A percentile compares a stretch with the other conserved stretches of the same genome.
Evolutionary conservation across 345 rosid species (phyloP).

Genomic region (Noccaea caerulescens): DNA sequence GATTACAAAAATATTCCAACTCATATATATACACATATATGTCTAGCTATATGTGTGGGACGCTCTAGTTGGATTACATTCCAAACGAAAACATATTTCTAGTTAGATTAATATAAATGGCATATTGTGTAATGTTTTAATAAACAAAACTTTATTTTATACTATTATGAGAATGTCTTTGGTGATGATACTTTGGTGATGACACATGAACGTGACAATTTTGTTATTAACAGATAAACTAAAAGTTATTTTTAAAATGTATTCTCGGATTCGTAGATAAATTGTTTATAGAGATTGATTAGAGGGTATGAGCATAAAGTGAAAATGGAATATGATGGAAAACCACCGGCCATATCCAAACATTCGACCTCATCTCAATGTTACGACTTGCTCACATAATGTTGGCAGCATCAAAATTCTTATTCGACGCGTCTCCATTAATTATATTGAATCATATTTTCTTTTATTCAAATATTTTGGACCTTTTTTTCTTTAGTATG

Average conservation of each 20-base stretch:
- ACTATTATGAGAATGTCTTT: too few relatives aligned
- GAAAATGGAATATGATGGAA: slow-evolving; percentile 31
- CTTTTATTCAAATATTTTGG: background rate
- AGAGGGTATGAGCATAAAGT: slow-evolving; percentile 41
- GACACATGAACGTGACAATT: too few relatives aligned
- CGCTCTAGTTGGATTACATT: slow-evolving; percentile 31
- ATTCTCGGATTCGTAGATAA: slow-evolving; percentile 9
- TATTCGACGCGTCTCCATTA: slow-evolving; percentile 29
- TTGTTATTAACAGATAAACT: too few relatives aligned
- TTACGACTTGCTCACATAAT: slow-evolving; percentile 45
- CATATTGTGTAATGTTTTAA: too few relatives aligned
- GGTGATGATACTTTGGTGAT: too few relatives aligned
- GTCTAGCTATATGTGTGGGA: slow-evolving; percentile 11
- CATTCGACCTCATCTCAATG: slow-evolving; percentile 46
- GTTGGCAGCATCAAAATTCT: slow-evolving; percentile 38
- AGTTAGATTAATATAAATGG: too few relatives aligned
- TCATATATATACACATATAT: background rate
- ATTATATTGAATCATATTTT: background rate
- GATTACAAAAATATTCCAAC: slow-evolving; percentile 29
- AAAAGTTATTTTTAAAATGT: too few relatives aligned
- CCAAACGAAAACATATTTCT: slow-evolving; percentile 5
- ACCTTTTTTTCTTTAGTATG: too few relatives aligned
- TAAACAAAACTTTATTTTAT: too few relatives aligned
- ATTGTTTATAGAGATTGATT: slow-evolving; percentile 18
- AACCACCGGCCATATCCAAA: slow-evolving; percentile 42